Percentiles rank a stretch among this genome's conserved stretches.
These are phyloP conservation scores for Poterioochromonas sp. DNA, from an alignment of 352 stramenopile genomes.

Conservation along the genomic window DNA sequence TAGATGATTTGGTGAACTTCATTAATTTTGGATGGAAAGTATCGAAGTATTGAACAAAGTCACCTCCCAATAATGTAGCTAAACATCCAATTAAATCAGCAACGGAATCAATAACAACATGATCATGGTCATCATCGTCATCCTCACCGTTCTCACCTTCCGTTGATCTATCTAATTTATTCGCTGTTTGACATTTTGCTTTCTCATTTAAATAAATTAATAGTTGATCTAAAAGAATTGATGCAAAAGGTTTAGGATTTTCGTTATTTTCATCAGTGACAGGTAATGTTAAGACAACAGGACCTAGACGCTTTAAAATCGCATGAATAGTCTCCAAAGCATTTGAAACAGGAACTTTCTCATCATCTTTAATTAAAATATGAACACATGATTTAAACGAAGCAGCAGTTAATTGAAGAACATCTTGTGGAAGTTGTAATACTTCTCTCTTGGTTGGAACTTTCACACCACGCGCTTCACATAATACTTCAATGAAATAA, in stretches of 20 bases:
- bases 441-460: slow-evolving; percentile 41
- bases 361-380: background rate
- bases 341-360: background rate
- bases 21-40: slow-evolving; percentile 77
- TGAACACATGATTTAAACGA: background rate
- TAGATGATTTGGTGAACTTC: slow-evolving; percentile 75
- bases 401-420: background rate
- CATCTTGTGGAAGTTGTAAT: background rate
- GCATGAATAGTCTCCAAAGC: slow-evolving; percentile 62
- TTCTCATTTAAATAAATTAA: slow-evolving; percentile 51
- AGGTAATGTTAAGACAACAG: background rate
- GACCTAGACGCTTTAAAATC: slow-evolving; percentile 63
- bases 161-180: no score
- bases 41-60: slow-evolving; percentile 76
- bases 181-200: slow-evolving; percentile 55
- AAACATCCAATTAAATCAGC: slow-evolving; percentile 84
- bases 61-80: slow-evolving; percentile 80
- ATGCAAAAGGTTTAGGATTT: slow-evolving; percentile 35
- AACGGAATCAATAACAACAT: slow-evolving; percentile 76
- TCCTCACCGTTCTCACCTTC: slow-evolving; percentile 62
- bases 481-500: slow-evolving; percentile 37
- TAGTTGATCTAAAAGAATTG: slow-evolving; percentile 49
- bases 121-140: slow-evolving; percentile 83
- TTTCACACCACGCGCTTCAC: slow-evolving; percentile 52
- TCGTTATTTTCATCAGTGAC: background rate